phyloP scores from a whole-genome alignment of 2,329 filamentous ascomycete species.

The Chlorencoelia australis region DNA sequence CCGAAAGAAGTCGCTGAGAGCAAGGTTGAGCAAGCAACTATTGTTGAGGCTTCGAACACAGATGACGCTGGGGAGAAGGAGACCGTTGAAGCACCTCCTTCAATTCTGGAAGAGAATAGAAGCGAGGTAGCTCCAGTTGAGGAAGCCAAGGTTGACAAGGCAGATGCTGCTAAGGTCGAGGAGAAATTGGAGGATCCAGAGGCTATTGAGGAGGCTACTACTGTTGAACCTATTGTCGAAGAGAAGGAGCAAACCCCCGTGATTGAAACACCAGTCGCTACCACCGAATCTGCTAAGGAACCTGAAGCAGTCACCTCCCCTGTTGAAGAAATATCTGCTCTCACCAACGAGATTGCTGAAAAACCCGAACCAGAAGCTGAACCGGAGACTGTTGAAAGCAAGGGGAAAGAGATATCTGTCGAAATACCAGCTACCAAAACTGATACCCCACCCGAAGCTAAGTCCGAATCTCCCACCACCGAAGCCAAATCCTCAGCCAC shows the following conservation, averaged over 20 bases:
- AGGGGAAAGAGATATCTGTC: too few species aligned
- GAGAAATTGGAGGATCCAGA: constrained; percentile 8
- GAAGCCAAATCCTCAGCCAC: background rate
- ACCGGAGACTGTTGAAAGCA: background rate
- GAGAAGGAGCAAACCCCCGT: constrained; percentile 2
- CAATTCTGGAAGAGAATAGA: background rate
- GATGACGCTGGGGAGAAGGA: constrained; percentile 7
- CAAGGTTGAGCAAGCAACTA: constrained; percentile 17
- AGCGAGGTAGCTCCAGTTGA: background rate
- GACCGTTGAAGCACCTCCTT: too few species aligned
- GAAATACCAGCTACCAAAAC: constrained; percentile 1
- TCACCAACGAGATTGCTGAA: background rate
- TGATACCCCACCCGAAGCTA: background rate
- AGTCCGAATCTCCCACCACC: background rate
- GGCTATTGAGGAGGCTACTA: background rate
- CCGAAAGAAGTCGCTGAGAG: constrained; percentile 9
- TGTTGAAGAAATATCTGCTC: background rate
- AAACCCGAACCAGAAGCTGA: background rate
- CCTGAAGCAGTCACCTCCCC: background rate
- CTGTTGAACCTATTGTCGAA: background rate
- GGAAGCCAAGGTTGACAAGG: constrained; percentile 5
- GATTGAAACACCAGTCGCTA: too few species aligned
- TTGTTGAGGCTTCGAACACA: constrained; percentile 10
- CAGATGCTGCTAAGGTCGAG: background rate
- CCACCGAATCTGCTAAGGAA: too few species aligned